A percentile compares a stretch with the other conserved stretches of the same genome.
These are phyloP conservation scores for Smittium mucronatum DNA, from an alignment of 371 early-diverging fungal species.

Conservation along the genomic window DNA sequence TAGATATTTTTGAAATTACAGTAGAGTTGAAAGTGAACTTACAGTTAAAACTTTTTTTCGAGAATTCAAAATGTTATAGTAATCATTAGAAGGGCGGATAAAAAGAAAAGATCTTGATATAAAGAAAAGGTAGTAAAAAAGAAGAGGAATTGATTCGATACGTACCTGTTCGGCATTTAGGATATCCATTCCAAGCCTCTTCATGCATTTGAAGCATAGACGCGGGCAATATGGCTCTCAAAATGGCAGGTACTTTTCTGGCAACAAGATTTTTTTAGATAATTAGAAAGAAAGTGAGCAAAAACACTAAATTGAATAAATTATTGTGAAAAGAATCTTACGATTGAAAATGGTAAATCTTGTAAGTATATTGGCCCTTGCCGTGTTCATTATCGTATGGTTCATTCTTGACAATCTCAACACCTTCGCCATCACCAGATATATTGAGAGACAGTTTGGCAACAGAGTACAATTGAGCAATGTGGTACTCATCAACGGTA, in stretches of 20 bases:
- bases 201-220: slow-evolving; percentile 53
- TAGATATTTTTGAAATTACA: neutral
- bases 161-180: slow-evolving; percentile 65
- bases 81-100: too few relatives aligned
- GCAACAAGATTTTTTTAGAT: neutral
- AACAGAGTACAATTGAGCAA: slow-evolving; percentile 58
- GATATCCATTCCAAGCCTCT: slow-evolving; percentile 75
- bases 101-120: too few relatives aligned
- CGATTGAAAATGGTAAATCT: slow-evolving; percentile 46
- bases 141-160: too few relatives aligned
- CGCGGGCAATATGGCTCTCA: slow-evolving; percentile 45
- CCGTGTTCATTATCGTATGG: slow-evolving; percentile 51
- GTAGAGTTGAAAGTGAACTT: too few relatives aligned
- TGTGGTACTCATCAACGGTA: slow-evolving; percentile 53
- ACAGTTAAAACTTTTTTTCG: too few relatives aligned
- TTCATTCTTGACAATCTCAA: slow-evolving; percentile 54
- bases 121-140: too few relatives aligned
- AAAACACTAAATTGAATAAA: neutral
- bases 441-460: slow-evolving; percentile 59
- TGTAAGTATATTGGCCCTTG: slow-evolving; percentile 65
- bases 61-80: too few relatives aligned
- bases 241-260: slow-evolving; percentile 45
- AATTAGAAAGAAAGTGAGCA: neutral
- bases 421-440: slow-evolving; percentile 60
- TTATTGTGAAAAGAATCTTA: slow-evolving; percentile 10